Percentiles rank a stretch among this genome's conserved stretches.
Conservation (phyloP, 169 alveolate genomes). For the Plasmodium inui region DNA sequence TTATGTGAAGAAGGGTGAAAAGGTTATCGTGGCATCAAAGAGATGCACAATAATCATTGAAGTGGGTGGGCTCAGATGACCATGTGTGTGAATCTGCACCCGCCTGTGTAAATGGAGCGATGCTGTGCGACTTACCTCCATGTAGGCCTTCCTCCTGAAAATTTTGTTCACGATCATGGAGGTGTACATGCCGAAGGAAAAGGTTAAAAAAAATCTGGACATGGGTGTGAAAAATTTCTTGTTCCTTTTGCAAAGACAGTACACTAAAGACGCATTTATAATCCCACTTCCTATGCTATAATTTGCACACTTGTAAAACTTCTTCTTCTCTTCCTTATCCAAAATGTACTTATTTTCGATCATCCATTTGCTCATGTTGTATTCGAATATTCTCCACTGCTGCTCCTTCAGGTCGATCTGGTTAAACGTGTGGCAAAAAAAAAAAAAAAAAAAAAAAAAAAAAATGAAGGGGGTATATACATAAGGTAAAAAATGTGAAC, state of each 20-base stretch:
- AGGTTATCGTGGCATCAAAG: not conserved
- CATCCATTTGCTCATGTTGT: constrained; percentile 73
- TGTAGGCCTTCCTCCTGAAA: constrained; percentile 61
- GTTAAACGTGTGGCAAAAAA: not conserved
- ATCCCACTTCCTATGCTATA: constrained; percentile 62
- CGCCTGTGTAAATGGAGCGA: not conserved
- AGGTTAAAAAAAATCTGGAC: constrained; percentile 52
- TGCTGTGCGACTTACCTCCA: constrained; percentile 12
- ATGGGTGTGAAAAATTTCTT: constrained; percentile 22
- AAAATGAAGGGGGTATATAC: not conserved
- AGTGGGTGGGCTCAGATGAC: not conserved
- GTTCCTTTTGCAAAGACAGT: constrained; percentile 42
- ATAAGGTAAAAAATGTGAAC: not conserved
- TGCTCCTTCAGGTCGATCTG: constrained; percentile 66
- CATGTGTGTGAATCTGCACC: not conserved
- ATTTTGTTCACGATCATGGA: constrained; percentile 65
- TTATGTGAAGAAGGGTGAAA: not conserved
- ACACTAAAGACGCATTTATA: constrained; percentile 49
- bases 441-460: not conserved
- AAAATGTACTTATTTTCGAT: constrained; percentile 65
- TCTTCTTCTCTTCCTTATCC: constrained; percentile 59
- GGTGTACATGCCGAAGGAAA: constrained; percentile 61
- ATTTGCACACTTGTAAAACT: constrained; percentile 65
- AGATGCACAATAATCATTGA: not conserved
- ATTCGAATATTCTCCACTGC: constrained; percentile 65